A percentile compares a stretch with the other conserved stretches of the same genome.
These are phyloP conservation scores for Claviceps spartinae DNA, from an alignment of 2,329 filamentous ascomycete species.

Conservation along the genomic window DNA sequence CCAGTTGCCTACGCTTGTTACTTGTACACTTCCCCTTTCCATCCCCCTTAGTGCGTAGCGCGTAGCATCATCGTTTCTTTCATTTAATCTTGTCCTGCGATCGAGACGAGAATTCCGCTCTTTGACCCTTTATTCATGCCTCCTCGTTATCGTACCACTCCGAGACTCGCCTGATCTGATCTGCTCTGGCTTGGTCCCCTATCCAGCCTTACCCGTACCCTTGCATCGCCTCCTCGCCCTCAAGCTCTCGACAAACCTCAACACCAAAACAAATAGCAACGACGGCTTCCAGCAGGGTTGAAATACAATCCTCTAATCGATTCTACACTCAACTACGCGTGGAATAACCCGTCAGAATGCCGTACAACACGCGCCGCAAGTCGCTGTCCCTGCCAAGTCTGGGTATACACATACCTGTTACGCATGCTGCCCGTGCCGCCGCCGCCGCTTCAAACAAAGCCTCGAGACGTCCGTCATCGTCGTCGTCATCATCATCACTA, in stretches of 20 bases:
- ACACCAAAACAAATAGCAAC: background rate
- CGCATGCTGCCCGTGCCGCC: conserved; percentile 44
- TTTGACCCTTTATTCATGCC: background rate
- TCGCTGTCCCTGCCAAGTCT: conserved; percentile 85
- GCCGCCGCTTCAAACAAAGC: conserved; percentile 27
- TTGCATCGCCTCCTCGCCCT: background rate
- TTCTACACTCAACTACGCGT: background rate
- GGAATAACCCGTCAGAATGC: conserved; percentile 40
- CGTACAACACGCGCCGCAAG: conserved; percentile 94
- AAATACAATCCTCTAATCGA: background rate
- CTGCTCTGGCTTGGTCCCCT: background rate
- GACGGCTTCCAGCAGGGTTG: background rate
- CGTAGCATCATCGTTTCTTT: background rate
- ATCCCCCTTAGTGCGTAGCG: conserved; percentile 1
- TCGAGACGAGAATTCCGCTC: background rate
- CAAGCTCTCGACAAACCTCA: background rate
- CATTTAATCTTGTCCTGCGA: background rate
- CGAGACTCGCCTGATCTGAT: background rate
- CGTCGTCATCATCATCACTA: conserved; percentile 12
- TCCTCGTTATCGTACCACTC: background rate
- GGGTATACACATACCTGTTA: conserved; percentile 73
- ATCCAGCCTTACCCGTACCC: background rate
- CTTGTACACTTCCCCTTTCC: background rate
- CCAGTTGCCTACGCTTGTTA: background rate
- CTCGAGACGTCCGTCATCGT: conserved; percentile 17